Evolutionary conservation across 192 early-diverging fungal species (phyloP), one percentile per base, ranked within the genome.

Genomic region (Coemansia sp.): DNA sequence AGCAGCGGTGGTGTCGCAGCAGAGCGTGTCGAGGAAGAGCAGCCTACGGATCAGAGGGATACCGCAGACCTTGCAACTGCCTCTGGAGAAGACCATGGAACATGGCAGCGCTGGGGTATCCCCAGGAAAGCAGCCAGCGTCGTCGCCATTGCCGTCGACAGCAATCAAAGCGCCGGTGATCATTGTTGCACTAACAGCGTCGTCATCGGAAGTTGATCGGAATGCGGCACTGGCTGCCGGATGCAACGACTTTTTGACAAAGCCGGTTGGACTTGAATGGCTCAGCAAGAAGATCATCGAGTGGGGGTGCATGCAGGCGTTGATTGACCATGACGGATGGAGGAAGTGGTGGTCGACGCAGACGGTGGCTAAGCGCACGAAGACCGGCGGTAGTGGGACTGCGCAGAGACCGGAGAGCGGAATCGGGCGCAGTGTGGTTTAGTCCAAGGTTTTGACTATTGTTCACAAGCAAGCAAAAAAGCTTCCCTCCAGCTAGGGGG

Each of bases 221-320:
- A 74, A 87, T 22, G 88, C 86, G 15, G 93, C 93, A 4, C 68
- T 94, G 28, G 77, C 86, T 28, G 93, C 92, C 6, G 93, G 93
- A 0, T 95, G 93, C 63, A 93, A 95, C 61, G 93, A 95, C 73
- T 95, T 91, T 71, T 66, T 95, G 62, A 95, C 90, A 20, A 95
- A 95, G 64, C 93, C 93, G 0, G 87, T 93, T 14, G 87, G 86
- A 64, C 67, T 93, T 9, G 81, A 82, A 17, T 95, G 93, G 93
- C 78, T 95, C 23, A 87, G 88, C 70, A 84, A 86, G 42, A 94
- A 94, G 78, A 91, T 95, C 59, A 83, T 90, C 25, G 93, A 95
- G 67, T 95, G 93, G 93, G 93, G 92, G 1, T 88, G 88, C 64
- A 95, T 95, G 88, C 93, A 95, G 61, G 90, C 92, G 0, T 72